Percentiles rank a stretch among this genome's conserved stretches.
These are phyloP conservation scores for Pulveroboletus ravenelii DNA, from an alignment of 768 basidiomycete genomes.

Conservation along the genomic window DNA sequence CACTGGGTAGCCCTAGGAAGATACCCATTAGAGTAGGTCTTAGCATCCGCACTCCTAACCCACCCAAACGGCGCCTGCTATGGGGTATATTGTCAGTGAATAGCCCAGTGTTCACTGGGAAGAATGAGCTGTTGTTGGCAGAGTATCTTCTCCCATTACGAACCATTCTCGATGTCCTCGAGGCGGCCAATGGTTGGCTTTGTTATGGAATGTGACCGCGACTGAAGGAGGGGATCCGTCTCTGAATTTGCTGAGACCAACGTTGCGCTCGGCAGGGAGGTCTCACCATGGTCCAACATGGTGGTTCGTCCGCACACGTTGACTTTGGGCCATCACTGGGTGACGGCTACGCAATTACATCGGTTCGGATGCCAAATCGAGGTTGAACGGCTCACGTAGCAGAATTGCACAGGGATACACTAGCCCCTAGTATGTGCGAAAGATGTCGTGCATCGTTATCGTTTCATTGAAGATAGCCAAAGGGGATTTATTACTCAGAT, in stretches of 20 bases:
- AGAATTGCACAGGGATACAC: too few species aligned
- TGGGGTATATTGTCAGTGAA: slow-evolving; percentile 44
- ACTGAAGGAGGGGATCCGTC: slow-evolving; percentile 20
- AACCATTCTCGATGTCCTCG: slow-evolving; percentile 12
- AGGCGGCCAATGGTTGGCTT: background rate
- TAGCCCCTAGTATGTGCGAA: too few species aligned
- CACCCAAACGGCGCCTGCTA: slow-evolving; percentile 49
- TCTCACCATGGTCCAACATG: slow-evolving; percentile 1
- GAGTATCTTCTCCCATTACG: background rate
- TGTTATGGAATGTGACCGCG: background rate
- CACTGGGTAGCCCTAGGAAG: slow-evolving; percentile 36
- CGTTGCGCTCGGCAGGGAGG: background rate
- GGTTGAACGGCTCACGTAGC: too few species aligned
- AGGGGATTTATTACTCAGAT: too few species aligned
- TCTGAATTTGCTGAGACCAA: slow-evolving; percentile 7
- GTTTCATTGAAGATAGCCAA: too few species aligned
- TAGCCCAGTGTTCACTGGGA: slow-evolving; percentile 1
- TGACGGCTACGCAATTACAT: too few species aligned
- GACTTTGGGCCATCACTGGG: background rate
- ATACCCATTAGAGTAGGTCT: background rate
- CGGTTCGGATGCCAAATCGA: too few species aligned
- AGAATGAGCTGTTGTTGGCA: background rate
- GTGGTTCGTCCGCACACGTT: background rate
- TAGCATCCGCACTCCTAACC: slow-evolving; percentile 10
- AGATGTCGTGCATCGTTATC: too few species aligned